Base-by-base conservation (phyloP, 2,329 filamentous ascomycete species). In the Aspergillus sp. region DNA sequence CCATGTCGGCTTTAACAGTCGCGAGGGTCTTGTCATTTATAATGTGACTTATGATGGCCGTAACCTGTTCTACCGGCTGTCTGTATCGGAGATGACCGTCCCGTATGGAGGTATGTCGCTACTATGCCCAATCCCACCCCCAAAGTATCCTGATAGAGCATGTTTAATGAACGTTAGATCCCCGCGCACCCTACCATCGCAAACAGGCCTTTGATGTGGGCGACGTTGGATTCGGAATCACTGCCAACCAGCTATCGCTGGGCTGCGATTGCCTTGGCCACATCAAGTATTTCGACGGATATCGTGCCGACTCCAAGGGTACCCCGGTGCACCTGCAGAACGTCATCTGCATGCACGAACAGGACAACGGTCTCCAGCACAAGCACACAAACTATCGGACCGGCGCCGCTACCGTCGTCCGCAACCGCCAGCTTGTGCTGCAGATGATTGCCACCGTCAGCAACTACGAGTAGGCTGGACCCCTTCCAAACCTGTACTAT, bases 381-480 rank as follows among this genome's bases (percentile, higher is more conserved):
- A 89, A 89, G 64, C 87, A 89, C 70, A 88, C 85, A 52, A 89
- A 89, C 70, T 87, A 88, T 72, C 78, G 86, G 14, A 87, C 81
- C 5, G 82, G 81, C 0, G 77, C 83, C 2, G 85, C 86, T 1
- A 85, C 82, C 0, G 78, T 88, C 0, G 81, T 82, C 11, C 80
- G 86, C n/a, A 84, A 82, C 59, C 78, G 86, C 29, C 84, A 88
- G 65, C 72, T 89, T 0, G 85, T 89, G 0, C 66, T 88, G 11
- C 86, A 88, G 65, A 83, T 81, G 62, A 88, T 88, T 67, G 87
- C 87, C 71, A 88, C 86, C 0, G 84, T 88, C 2, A 78, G 83
- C 10, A 89, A 89, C 72, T 89, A 89, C 70, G 86, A 89, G 40
- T 42, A 19, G 3, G 40, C 9, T 10, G 3, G 9, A 41, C 38